Conservation (phyloP, 441 rosid genomes). For the Aquilaria agallochum region DNA sequence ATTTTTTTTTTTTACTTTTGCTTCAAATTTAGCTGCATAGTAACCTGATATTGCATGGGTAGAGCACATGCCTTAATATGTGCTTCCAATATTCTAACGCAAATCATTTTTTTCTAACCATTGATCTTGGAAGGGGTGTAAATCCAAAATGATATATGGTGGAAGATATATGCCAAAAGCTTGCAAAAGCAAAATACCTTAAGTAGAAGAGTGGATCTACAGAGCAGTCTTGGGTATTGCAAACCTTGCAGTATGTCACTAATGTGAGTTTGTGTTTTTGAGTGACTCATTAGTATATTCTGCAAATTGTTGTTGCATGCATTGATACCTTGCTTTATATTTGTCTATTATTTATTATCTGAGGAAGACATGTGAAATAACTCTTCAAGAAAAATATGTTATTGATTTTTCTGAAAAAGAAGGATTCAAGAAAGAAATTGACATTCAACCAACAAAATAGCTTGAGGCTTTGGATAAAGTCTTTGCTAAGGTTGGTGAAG, state of each 20-base stretch:
- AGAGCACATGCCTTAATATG: no score
- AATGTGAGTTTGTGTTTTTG: conserved; percentile 26
- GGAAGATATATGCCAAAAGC: conserved; percentile 91
- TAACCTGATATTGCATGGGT: no score
- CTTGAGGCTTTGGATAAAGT: conserved; percentile 49
- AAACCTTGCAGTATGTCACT: conserved; percentile 75
- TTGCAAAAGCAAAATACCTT: conserved; percentile 79
- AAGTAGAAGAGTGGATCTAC: conserved; percentile 75
- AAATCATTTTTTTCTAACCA: conserved; percentile 35
- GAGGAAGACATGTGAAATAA: conserved; percentile 79
- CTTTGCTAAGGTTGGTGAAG: conserved; percentile 64
- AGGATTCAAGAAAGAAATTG: conserved; percentile 44
- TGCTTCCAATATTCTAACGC: not conserved
- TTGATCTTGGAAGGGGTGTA: conserved; percentile 80
- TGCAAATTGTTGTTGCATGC: conserved; percentile 4
- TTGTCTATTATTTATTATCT: conserved; percentile 14
- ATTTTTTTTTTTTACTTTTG: no score
- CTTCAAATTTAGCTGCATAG: no score
- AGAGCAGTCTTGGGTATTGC: conserved; percentile 66
- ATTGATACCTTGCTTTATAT: conserved; percentile 14
- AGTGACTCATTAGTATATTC: not conserved
- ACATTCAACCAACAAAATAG: conserved; percentile 30
- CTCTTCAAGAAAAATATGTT: conserved; percentile 61
- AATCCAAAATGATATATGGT: conserved; percentile 64
- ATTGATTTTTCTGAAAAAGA: conserved; percentile 45